Conservation (phyloP, 345 rosid species). For the Euphorbia lathyris region DNA sequence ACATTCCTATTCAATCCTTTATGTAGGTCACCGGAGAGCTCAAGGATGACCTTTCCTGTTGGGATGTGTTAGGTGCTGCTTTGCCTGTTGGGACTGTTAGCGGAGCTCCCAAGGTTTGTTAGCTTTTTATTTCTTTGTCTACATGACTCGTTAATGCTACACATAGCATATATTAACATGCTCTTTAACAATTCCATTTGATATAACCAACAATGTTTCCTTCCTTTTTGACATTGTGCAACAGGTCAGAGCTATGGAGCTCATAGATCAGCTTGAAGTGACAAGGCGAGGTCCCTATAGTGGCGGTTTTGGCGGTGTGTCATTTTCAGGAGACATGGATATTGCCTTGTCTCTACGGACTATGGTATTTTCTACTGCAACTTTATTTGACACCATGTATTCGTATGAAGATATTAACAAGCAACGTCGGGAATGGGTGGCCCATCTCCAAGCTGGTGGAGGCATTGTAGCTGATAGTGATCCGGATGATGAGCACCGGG, state of each 20-base stretch:
- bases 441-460: constrained; percentile 79
- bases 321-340: constrained; percentile 84
- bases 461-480: constrained; percentile 83
- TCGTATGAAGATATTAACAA: constrained; percentile 40
- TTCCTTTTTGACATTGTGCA: constrained; percentile 9
- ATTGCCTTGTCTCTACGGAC: constrained; percentile 80
- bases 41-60: constrained; percentile 58
- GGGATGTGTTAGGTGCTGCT: constrained; percentile 82
- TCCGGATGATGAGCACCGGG: constrained; percentile 68
- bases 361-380: constrained; percentile 68
- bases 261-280: constrained; percentile 69
- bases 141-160: background rate
- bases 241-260: constrained; percentile 82
- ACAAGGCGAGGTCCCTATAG: constrained; percentile 83
- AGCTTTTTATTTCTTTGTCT: too few relatives aligned
- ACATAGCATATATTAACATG: too few relatives aligned
- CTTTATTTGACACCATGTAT: constrained; percentile 65
- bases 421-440: constrained; percentile 72
- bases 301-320: constrained; percentile 81
- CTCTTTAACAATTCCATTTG: too few relatives aligned
- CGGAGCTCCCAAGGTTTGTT: constrained; percentile 80
- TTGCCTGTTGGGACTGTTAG: constrained; percentile 92
- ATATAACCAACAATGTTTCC: background rate
- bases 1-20: background rate
- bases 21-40: constrained; percentile 82